Conservation (phyloP, 805 yeast genomes). For the Myxozyma sirexii region DNA sequence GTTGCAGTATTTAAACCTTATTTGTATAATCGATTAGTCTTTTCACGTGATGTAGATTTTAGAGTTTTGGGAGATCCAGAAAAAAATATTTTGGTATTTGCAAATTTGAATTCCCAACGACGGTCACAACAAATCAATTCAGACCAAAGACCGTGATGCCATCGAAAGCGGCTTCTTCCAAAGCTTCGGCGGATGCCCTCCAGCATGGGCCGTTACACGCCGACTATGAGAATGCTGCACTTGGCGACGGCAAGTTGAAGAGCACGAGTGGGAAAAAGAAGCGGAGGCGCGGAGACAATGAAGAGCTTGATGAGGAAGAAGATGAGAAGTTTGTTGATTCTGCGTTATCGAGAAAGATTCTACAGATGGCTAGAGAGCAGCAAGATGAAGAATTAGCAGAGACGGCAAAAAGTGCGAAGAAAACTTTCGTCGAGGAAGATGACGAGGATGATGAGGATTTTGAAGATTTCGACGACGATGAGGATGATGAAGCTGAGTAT, state of each 20-base stretch:
- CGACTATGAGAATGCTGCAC: conserved; percentile 27
- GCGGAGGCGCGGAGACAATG: conserved; percentile 20
- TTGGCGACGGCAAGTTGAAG: conserved; percentile 28
- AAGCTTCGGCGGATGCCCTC: neutral
- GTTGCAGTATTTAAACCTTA: no score
- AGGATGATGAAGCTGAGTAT: conserved; percentile 49
- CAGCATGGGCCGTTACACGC: conserved; percentile 30
- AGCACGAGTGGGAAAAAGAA: conserved; percentile 6
- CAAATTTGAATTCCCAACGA: neutral
- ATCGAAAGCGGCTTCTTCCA: neutral
- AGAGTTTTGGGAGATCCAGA: conserved; percentile 1
- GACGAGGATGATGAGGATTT: conserved; percentile 49
- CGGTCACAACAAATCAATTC: neutral
- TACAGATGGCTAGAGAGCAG: conserved; percentile 88
- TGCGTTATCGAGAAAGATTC: conserved; percentile 75
- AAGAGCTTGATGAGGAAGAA: conserved; percentile 45
- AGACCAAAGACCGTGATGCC: conserved; percentile 1
- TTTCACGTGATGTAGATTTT: neutral
- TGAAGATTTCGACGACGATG: conserved; percentile 52
- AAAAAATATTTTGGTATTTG: neutral
- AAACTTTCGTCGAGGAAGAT: conserved; percentile 49
- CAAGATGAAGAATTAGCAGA: conserved; percentile 86
- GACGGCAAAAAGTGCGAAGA: conserved; percentile 46
- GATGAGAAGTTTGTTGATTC: conserved; percentile 78
- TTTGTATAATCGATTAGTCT: no score